These are phyloP conservation scores for Medicago truncatula DNA, from an alignment of 306 rosid genomes.

Conservation along the genomic window MtrunA17r5.0-ANR NC_053043.1:8780001-8780500, in stretches of 20 bases:
- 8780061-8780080: conserved; percentile 61
- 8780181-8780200: conserved; percentile 21
- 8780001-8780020: conserved; percentile 15
- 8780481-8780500: conserved; percentile 94
- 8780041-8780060: conserved; percentile 32
- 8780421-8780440: conserved; percentile 95
- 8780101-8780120: conserved; percentile 86
- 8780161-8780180: conserved; percentile 56
- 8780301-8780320: conserved; percentile 28
- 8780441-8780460: conserved; percentile 95
- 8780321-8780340: conserved; percentile 27
- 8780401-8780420: conserved; percentile 35
- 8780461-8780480: conserved; percentile 96
- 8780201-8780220: conserved; percentile 30
- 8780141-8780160: conserved; percentile 91
- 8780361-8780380: conserved; percentile 24
- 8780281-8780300: conserved; percentile 31
- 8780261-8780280: conserved; percentile 9
- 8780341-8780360: conserved; percentile 22
- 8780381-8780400: conserved; percentile 32
- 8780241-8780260: conserved; percentile 29
- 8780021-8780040: conserved; percentile 3
- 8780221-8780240: conserved; percentile 26
- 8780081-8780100: conserved; percentile 97
- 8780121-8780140: conserved; percentile 89